Conservation (phyloP, 2,329 filamentous ascomycete species). For the Botrytis hyacinthi region DNA sequence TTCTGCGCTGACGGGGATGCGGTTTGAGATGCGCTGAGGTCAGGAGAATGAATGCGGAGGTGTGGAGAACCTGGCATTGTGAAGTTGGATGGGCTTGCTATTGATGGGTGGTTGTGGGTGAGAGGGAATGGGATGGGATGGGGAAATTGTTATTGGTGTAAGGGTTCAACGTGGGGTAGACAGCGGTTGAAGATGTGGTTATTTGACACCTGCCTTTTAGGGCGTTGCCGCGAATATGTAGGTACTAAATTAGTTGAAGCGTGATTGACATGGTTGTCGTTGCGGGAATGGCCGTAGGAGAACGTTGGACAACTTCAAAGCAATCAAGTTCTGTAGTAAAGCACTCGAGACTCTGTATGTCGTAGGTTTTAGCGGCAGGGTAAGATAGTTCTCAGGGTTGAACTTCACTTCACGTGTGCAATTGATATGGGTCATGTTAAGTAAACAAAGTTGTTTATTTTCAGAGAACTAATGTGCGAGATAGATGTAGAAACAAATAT, state of each 20-base stretch:
- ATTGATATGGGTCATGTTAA: not conserved
- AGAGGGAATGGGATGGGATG: not conserved
- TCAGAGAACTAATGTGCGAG: not conserved
- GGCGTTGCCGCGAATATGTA: not conserved
- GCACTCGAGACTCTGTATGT: not conserved
- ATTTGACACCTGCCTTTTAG: not conserved
- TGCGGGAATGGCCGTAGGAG: not conserved
- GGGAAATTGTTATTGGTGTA: not conserved
- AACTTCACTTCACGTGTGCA: not conserved
- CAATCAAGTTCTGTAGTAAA: not conserved
- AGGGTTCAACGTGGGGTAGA: not conserved
- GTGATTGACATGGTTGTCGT: not conserved
- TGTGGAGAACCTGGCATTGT: not conserved
- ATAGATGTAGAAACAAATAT: not conserved
- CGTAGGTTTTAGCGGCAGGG: not conserved
- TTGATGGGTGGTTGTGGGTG: not conserved
- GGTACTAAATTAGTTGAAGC: not conserved
- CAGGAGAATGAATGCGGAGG: not conserved
- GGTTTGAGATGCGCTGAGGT: too few species aligned
- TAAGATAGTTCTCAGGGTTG: not conserved
- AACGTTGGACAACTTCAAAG: not conserved
- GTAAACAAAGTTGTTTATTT: not conserved
- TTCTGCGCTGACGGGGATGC: too few species aligned
- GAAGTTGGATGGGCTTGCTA: not conserved
- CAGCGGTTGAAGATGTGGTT: not conserved